phyloP scores from a whole-genome alignment of 345 rosid genomes.

The Rhodamnia argentea region DNA sequence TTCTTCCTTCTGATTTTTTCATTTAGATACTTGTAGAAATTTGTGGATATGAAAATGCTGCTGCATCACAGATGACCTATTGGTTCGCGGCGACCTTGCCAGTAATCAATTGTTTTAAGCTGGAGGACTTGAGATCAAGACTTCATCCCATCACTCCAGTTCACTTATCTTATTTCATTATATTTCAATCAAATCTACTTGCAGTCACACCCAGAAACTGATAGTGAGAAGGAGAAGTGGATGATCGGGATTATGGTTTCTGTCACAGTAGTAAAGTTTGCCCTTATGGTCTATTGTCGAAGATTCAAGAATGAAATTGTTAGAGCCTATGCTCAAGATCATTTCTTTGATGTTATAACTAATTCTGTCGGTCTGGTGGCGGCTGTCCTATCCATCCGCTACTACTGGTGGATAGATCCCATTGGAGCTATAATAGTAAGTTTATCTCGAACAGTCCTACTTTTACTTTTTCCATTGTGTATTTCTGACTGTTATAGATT shows the following conservation, averaged over 20 bases:
- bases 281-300: constrained; percentile 22
- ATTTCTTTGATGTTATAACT: constrained; percentile 24
- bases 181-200: neutral
- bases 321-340: constrained; percentile 27
- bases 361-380: constrained; percentile 23
- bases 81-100: neutral
- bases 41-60: neutral
- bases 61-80: neutral
- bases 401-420: constrained; percentile 30
- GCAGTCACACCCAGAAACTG: constrained; percentile 11
- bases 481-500: neutral
- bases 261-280: constrained; percentile 23
- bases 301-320: constrained; percentile 27
- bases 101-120: neutral
- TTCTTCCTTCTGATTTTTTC: neutral
- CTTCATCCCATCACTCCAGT: neutral
- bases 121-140: neutral
- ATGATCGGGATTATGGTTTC: constrained; percentile 28
- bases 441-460: neutral
- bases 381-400: constrained; percentile 20
- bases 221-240: constrained; percentile 20
- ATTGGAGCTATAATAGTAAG: constrained; percentile 18
- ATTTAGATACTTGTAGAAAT: neutral
- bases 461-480: neutral
- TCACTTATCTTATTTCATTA: neutral